phyloP scores from a whole-genome alignment of 306 rosid genomes.

The Phaseolus lunatus region DNA sequence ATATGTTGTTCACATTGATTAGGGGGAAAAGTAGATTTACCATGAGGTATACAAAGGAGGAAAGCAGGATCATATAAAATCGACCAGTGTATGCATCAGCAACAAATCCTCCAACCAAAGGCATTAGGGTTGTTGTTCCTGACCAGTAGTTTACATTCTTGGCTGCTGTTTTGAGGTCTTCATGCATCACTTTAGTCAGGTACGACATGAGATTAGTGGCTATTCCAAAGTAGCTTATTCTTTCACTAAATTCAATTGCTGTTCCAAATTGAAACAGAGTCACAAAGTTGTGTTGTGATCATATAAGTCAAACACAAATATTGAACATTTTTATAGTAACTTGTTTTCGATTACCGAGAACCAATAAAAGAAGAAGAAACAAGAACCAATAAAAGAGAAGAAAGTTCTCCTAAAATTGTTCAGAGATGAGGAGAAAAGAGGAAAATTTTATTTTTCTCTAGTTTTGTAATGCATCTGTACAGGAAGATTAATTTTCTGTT shows the following conservation, averaged over 20 bases:
- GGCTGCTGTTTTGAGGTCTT: constrained; percentile 54
- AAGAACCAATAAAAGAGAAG: too few species aligned
- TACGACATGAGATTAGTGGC: constrained; percentile 50
- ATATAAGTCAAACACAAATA: too few species aligned
- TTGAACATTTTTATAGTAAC: too few species aligned
- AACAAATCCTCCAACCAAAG: constrained; percentile 51
- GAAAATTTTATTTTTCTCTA: too few species aligned
- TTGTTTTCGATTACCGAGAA: too few species aligned
- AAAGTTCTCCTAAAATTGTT: too few species aligned
- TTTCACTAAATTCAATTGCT: constrained; percentile 51
- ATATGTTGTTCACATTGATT: too few species aligned
- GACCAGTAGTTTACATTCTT: constrained; percentile 57
- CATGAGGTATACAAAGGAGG: constrained; percentile 49
- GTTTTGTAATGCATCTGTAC: too few species aligned
- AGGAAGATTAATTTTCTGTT: too few species aligned
- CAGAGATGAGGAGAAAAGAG: too few species aligned
- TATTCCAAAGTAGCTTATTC: constrained; percentile 49
- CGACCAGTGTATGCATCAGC: constrained; percentile 59
- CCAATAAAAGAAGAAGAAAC: too few species aligned
- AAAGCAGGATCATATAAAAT: constrained; percentile 44
- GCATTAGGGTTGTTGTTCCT: constrained; percentile 58
- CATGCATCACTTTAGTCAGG: constrained; percentile 54
- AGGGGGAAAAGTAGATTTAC: background rate
- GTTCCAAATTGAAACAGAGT: constrained; percentile 18
- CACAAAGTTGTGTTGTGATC: background rate